A percentile compares a stretch with the other conserved stretches of the same genome.
These are phyloP conservation scores for Globisporangium iwayamae DNA, from an alignment of 352 stramenopile species.

Conservation along the genomic window DNA sequence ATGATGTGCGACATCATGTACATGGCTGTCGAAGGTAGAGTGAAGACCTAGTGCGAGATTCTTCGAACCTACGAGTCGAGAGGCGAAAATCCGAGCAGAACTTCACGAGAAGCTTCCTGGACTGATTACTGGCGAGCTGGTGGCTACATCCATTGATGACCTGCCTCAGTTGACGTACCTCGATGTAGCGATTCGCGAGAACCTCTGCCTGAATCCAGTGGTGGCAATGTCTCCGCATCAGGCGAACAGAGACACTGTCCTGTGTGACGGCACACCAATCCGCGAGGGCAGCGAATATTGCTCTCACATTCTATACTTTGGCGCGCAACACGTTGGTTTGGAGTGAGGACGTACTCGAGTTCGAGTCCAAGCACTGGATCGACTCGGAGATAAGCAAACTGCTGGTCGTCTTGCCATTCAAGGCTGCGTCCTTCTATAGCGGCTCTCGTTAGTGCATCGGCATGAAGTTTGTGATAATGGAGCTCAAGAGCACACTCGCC, in stretches of 20 bases:
- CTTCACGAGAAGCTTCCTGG: too few species aligned
- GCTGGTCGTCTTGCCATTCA: neutral
- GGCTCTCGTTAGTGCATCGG: neutral
- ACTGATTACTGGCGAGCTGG: too few species aligned
- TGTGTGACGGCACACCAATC: slow-evolving; percentile 57
- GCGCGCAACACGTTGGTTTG: slow-evolving; percentile 39
- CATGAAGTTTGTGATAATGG: neutral
- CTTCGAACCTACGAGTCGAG: too few species aligned
- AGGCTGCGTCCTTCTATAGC: neutral
- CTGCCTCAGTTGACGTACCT: slow-evolving; percentile 21
- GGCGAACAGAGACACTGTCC: slow-evolving; percentile 34
- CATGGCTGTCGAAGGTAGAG: slow-evolving; percentile 24
- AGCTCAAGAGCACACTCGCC: neutral
- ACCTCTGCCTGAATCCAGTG: slow-evolving; percentile 52
- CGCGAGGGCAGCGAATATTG: slow-evolving; percentile 33
- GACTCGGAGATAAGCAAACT: slow-evolving; percentile 29
- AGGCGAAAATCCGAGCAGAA: too few species aligned
- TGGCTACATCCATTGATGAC: too few species aligned
- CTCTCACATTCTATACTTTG: slow-evolving; percentile 35
- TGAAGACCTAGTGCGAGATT: neutral
- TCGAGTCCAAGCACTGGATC: slow-evolving; percentile 63
- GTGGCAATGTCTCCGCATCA: slow-evolving; percentile 25
- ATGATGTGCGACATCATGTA: slow-evolving; percentile 51
- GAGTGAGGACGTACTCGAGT: slow-evolving; percentile 43
- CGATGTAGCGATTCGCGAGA: slow-evolving; percentile 57